Evolutionary conservation across 176 grass and related monocot genomes (phyloP), one percentile per base, ranked within the genome.

Genomic region (Pontederia paniculata): DNA sequence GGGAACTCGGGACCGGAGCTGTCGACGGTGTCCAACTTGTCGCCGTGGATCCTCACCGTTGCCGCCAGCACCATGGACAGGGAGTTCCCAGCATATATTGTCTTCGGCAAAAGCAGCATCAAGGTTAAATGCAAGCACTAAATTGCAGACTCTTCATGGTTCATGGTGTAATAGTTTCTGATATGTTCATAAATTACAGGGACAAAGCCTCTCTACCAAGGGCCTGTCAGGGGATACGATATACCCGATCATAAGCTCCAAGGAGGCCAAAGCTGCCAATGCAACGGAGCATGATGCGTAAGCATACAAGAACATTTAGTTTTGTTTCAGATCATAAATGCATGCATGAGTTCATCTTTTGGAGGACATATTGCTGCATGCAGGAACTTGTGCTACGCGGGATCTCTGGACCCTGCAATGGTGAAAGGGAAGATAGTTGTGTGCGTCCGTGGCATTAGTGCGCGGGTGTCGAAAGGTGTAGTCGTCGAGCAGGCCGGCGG

Each of bases 131-230:
- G 11, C 9, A 12, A 13, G 25, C 41, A 8, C 14, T 20, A 9
- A 0, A 37, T n/a, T n/a, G 12, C 12, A 23, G 23, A 28, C 0
- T 12, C 25, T 5, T 20, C 19, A 9, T 7, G 9, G 3, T 55
- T 55, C 10, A 55, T 2, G 9, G 25, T 55, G 9, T 55, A 55
- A 13, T 12, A 28, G 10, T 57, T 10, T 56, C 20, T 14, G 18
- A 9, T 10, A 10, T 17, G 13, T 47, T 31, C 13, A 17, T 42
- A 5, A 45, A 9, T 65, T 55, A 54, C 57, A 77, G 84, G 89
- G 76, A 31, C 68, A 78, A 45, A 95, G 90, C 71, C 58, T 95
- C 12, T 95, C 85, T 16, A 68, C 69, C 14, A 67, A 45, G 22
- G 76, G 58, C 54, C 56, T 89, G 14, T 44, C 71, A 1, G 17